A percentile compares a stretch with the other conserved stretches of the same genome.
phyloP scores from a whole-genome alignment of 148 eudicot genomes.

The Rhododendron mucronatum region DNA sequence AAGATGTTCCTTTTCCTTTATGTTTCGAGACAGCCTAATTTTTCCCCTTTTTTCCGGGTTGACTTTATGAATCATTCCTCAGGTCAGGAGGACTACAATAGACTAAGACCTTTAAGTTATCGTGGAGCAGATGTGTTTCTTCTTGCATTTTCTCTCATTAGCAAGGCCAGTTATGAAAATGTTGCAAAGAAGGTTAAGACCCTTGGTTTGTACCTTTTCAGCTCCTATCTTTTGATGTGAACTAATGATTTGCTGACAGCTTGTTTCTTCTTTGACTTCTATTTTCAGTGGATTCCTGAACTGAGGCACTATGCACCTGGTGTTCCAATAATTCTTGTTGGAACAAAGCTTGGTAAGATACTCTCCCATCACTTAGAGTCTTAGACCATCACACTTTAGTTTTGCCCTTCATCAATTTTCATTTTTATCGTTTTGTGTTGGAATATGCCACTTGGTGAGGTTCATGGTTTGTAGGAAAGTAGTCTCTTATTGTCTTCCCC shows the following conservation, averaged over 20 bases:
- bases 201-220: background rate
- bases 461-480: background rate
- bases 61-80: constrained; percentile 3
- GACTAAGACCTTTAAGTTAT: constrained; percentile 34
- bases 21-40: background rate
- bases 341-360: constrained; percentile 70
- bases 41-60: background rate
- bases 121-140: constrained; percentile 28
- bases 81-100: constrained; percentile 51
- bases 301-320: constrained; percentile 87
- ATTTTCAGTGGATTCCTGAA: constrained; percentile 78
- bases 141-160: constrained; percentile 43
- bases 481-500: background rate
- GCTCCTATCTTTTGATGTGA: background rate
- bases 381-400: background rate
- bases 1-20: background rate
- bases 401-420: background rate
- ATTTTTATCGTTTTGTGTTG: background rate
- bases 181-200: constrained; percentile 39
- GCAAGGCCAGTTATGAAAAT: constrained; percentile 48
- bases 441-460: background rate
- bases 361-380: background rate
- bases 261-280: constrained; percentile 8
- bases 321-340: constrained; percentile 81
- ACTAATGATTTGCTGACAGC: background rate